Evolutionary conservation across 2,329 filamentous ascomycete genomes (phyloP), one percentile per base, ranked within the genome.

Genomic region (Paramyrothecium sp.): DNA sequence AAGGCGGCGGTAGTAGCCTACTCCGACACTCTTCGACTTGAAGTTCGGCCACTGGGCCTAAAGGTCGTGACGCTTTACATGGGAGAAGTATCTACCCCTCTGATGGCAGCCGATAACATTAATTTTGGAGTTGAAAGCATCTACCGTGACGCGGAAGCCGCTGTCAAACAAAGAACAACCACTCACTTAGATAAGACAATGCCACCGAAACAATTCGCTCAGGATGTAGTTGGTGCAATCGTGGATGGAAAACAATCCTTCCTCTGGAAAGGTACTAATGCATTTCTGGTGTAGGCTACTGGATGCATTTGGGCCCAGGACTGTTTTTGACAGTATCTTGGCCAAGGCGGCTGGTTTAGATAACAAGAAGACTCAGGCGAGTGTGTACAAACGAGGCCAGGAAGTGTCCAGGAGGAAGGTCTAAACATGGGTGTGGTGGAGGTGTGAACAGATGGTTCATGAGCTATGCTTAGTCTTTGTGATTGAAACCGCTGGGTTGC

Each of bases 1-100:
- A 62, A 61, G 23, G 60, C 30, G 21, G 60, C 60, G 13, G 60
- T 60, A 0, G 53, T 3, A 0, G 20, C 53, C 0, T 62, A 61
- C 55, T 61, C 60, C 0, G 60, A 62, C 10, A 62, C 60, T 1
- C 54, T 62, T 2, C 51, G 57, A 30, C 57, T 62, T 3, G 60
- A 62, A 2, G 23, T 62, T 0, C 19, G 20, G 0, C 57, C 59
- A 4, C 54, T 62, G 0, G 59, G 60, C 0, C 7, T 61, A 0
- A 59, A 22, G 10, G 60, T 62, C 0, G 23, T 59, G 2, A 62
- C 57, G 0, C 0, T 61, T 0, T 41, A 60, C 19, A 61, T 62
- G 60, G 60, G 60, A 0, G 59, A 56, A 1, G 60, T 62, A 0
- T 56, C 60, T 0, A 60, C 59, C 0, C 3, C 51, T 1, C 3